Percentiles rank a stretch among this genome's conserved stretches.
Evolutionary conservation across 1,284 basidiomycete species (phyloP).

Genomic region (Anthracocystis setariae): DNA sequence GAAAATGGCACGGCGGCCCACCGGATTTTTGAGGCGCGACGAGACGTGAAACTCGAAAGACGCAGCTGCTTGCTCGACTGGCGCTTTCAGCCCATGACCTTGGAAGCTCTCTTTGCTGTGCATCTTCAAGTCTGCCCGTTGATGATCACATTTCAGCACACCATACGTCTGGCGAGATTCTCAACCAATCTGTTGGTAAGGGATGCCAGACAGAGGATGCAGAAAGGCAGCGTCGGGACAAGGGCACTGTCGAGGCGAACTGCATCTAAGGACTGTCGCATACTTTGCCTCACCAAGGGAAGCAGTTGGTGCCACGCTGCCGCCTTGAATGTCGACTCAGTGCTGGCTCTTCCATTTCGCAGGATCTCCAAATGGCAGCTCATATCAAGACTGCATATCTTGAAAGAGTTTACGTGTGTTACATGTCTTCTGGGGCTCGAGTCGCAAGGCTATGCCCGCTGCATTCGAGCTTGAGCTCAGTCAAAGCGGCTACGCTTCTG

Average conservation of each 20-base stretch:
- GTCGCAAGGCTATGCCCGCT: conserved; percentile 11
- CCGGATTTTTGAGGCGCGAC: conserved; percentile 6
- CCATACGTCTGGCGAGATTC: too few relatives aligned
- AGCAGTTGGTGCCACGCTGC: neutral
- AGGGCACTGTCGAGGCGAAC: neutral
- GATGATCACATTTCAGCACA: too few relatives aligned
- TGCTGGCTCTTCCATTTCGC: too few relatives aligned
- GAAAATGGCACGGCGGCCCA: conserved; percentile 6
- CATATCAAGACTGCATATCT: conserved; percentile 5
- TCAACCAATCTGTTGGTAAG: too few relatives aligned
- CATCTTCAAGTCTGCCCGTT: too few relatives aligned
- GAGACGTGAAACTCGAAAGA: conserved; percentile 3
- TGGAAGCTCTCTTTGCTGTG: too few relatives aligned
- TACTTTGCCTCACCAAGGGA: neutral
- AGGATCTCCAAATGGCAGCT: neutral
- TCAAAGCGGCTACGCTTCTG: conserved; percentile 9
- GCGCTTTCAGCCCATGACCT: too few relatives aligned
- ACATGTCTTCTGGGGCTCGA: too few relatives aligned
- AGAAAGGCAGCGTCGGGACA: too few relatives aligned
- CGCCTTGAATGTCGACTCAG: neutral
- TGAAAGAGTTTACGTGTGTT: too few relatives aligned
- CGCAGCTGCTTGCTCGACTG: neutral
- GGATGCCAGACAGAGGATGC: too few relatives aligned
- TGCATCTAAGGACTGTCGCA: neutral
- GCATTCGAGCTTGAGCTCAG: conserved; percentile 1